A percentile compares a stretch with the other conserved stretches of the same genome.
phyloP scores from a whole-genome alignment of 148 eudicot species.

The Rhododendron henanense region DNA sequence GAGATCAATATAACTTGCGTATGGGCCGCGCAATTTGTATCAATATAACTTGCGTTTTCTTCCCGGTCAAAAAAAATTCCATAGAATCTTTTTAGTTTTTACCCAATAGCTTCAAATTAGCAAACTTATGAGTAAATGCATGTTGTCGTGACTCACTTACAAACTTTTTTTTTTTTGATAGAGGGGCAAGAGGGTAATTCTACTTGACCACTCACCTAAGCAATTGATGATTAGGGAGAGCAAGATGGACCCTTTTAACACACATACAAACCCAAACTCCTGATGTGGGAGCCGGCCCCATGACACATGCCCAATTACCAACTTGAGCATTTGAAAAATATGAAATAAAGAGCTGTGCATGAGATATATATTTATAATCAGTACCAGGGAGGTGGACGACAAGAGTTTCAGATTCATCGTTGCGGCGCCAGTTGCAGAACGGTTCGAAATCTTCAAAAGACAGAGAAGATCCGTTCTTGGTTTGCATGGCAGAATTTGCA shows the following conservation, averaged over 20 bases:
- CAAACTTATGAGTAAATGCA: not conserved
- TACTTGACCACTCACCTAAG: too few species aligned
- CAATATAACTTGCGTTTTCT: too few species aligned
- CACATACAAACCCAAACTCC: too few species aligned
- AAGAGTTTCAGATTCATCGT: conserved; percentile 28
- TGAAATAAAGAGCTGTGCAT: not conserved
- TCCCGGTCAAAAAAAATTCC: too few species aligned
- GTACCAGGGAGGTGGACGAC: conserved; percentile 44
- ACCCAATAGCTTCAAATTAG: not conserved
- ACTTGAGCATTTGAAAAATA: not conserved
- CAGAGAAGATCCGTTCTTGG: not conserved
- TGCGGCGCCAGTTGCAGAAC: conserved; percentile 34
- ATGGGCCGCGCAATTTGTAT: too few species aligned
- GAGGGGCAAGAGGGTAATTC: too few species aligned
- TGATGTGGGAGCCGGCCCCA: too few species aligned
- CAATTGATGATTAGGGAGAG: too few species aligned
- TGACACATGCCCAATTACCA: not conserved
- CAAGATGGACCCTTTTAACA: too few species aligned
- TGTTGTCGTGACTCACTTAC: not conserved
- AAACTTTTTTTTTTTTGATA: too few species aligned
- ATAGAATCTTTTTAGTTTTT: too few species aligned
- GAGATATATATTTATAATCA: not conserved
- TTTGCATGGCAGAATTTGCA: not conserved
- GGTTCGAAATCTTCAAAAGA: conserved; percentile 43
- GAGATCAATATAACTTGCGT: too few species aligned